phyloP scores from a whole-genome alignment of 2,329 filamentous ascomycete species.

The Diaporthe nobilis region DNA sequence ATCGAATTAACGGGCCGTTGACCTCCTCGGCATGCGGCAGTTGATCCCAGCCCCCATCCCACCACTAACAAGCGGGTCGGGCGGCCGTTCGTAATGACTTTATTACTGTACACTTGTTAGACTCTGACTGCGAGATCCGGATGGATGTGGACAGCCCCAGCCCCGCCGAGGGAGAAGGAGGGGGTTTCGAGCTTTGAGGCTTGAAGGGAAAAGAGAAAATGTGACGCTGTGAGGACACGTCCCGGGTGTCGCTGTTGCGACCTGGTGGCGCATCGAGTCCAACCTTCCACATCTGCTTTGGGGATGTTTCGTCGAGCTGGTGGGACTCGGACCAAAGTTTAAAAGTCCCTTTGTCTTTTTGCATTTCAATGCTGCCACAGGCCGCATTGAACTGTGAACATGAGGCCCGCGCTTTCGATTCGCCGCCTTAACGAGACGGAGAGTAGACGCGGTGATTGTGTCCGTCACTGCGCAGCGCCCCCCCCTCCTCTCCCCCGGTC shows the following conservation, averaged over 20 bases:
- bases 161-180: background rate
- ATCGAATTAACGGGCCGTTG: constrained; percentile 28
- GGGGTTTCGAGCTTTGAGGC: constrained; percentile 8
- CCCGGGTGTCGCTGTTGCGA: constrained; percentile 5
- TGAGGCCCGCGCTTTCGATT: constrained; percentile 1
- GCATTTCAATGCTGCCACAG: constrained; percentile 20
- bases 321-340: constrained; percentile 28
- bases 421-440: constrained; percentile 1
- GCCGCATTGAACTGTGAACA: background rate
- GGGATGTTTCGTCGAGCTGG: constrained; percentile 27
- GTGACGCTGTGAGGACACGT: constrained; percentile 2
- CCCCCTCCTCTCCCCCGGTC: background rate
- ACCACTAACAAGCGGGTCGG: background rate
- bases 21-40: constrained; percentile 24
- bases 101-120: background rate
- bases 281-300: constrained; percentile 18
- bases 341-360: background rate
- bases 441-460: background rate
- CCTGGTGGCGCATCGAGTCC: constrained; percentile 19
- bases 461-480: background rate
- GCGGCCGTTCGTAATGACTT: background rate
- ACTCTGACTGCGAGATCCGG: background rate
- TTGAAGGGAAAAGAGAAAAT: background rate
- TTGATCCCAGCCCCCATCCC: constrained; percentile 14
- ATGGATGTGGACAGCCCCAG: background rate